Conservation (phyloP, 2,329 filamentous ascomycete genomes). For the Apiospora aurea region DNA sequence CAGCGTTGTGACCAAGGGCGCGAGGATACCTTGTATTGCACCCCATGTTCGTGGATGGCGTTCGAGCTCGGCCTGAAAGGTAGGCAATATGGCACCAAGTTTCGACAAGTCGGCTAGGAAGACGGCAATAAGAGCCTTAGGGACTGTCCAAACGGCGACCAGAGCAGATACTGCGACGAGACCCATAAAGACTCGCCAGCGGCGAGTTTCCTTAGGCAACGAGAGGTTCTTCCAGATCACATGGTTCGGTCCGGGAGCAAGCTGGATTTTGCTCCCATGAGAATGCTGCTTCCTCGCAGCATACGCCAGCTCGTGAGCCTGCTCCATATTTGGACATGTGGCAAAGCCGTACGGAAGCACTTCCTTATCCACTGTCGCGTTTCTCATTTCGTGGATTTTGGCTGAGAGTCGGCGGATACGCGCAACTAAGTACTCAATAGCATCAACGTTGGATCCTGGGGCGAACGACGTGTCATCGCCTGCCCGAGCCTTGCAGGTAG, state of each 20-base stretch:
- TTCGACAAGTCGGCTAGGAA: slow-evolving; percentile 89
- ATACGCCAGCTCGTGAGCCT: slow-evolving; percentile 88
- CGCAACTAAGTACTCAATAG: slow-evolving; percentile 90
- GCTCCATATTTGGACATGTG: slow-evolving; percentile 86
- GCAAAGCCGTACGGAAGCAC: slow-evolving; percentile 94
- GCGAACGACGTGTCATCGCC: slow-evolving; percentile 71
- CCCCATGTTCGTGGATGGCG: slow-evolving; percentile 76
- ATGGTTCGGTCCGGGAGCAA: slow-evolving; percentile 88
- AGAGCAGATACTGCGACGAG: slow-evolving; percentile 84
- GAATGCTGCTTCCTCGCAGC: slow-evolving; percentile 81
- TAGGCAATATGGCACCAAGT: slow-evolving; percentile 79
- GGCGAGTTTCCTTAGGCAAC: slow-evolving; percentile 70
- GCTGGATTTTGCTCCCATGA: slow-evolving; percentile 74
- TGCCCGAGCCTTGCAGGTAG: slow-evolving; percentile 80
- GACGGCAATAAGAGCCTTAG: slow-evolving; percentile 93
- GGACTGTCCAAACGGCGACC: slow-evolving; percentile 85
- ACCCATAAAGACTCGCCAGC: slow-evolving; percentile 77
- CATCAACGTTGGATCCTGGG: slow-evolving; percentile 81
- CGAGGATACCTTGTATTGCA: slow-evolving; percentile 88
- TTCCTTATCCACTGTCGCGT: slow-evolving; percentile 83
- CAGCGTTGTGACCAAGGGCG: slow-evolving; percentile 85
- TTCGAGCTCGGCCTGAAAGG: slow-evolving; percentile 70
- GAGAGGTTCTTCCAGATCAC: slow-evolving; percentile 96
- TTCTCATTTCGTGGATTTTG: slow-evolving; percentile 83
- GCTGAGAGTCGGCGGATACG: slow-evolving; percentile 84